Percentiles rank a stretch among this genome's conserved stretches.
These are phyloP conservation scores for Lentinula raphanica DNA, from an alignment of 768 basidiomycete genomes.

Conservation along the genomic window DNA sequence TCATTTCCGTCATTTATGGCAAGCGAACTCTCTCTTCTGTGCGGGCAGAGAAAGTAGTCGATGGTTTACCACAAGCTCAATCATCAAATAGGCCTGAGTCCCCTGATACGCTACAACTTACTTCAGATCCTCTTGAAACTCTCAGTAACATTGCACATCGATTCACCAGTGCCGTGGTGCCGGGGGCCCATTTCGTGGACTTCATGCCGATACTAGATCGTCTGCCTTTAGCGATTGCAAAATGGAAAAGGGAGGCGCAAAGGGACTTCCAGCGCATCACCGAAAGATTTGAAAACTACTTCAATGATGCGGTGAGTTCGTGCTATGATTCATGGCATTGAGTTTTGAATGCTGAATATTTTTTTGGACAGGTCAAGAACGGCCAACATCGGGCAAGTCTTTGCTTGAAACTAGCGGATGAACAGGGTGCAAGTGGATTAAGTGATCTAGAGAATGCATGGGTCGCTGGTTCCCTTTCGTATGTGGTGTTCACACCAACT, in stretches of 20 bases:
- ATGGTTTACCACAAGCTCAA: not conserved
- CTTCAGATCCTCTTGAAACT: not conserved
- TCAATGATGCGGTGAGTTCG: conserved; percentile 7
- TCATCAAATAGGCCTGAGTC: not conserved
- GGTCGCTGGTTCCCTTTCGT: not conserved
- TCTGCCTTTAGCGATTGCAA: not conserved
- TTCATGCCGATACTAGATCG: conserved; percentile 5
- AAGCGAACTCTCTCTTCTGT: conserved; percentile 9
- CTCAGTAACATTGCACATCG: not conserved
- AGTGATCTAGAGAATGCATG: not conserved
- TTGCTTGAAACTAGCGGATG: conserved; percentile 2
- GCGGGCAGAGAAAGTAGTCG: not conserved
- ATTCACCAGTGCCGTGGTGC: not conserved
- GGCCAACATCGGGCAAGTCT: not conserved
- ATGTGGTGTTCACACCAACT: not conserved
- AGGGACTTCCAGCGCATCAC: not conserved
- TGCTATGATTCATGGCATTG: conserved; percentile 15
- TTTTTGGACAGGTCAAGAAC: not conserved
- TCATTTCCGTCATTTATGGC: conserved; percentile 8
- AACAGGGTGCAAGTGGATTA: conserved; percentile 10
- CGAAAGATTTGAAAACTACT: not conserved
- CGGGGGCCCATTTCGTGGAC: conserved; percentile 2
- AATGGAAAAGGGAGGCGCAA: conserved; percentile 7
- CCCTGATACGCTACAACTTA: not conserved
- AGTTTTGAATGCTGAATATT: conserved; percentile 1